A percentile compares a stretch with the other conserved stretches of the same genome.
Conservation (phyloP, 805 yeast species). For the Ogataea ganodermae region DNA sequence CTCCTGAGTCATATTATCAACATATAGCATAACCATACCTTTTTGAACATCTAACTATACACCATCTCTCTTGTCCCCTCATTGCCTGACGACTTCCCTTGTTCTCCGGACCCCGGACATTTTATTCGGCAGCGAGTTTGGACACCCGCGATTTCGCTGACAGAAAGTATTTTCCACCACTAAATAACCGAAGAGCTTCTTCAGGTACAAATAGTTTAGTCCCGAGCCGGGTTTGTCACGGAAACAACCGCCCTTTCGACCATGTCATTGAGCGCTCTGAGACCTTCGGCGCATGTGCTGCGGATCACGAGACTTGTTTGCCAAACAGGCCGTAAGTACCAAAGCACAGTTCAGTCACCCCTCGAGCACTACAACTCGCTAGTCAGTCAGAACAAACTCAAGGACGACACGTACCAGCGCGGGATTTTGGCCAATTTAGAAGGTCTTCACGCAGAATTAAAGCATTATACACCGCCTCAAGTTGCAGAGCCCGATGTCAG, state of each 20-base stretch:
- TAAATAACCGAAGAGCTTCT: not conserved
- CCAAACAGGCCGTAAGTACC: slow-evolving; percentile 5
- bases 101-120: not conserved
- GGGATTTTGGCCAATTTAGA: slow-evolving; percentile 65
- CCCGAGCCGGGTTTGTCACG: not conserved
- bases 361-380: slow-evolving; percentile 31
- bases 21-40: no score
- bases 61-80: no score
- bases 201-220: not conserved
- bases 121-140: not conserved
- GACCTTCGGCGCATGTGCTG: slow-evolving; percentile 1
- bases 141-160: not conserved
- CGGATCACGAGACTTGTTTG: not conserved
- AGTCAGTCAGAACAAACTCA: slow-evolving; percentile 45
- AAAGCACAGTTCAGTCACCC: slow-evolving; percentile 28
- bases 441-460: slow-evolving; percentile 55
- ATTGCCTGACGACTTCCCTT: no score
- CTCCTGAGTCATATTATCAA: no score
- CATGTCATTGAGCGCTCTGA: not conserved
- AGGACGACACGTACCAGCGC: slow-evolving; percentile 81
- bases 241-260: not conserved
- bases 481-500: slow-evolving; percentile 54
- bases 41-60: no score
- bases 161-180: slow-evolving; percentile 4
- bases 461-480: slow-evolving; percentile 60